These are phyloP conservation scores for Cylindricascospora bacillispora DNA, from an alignment of 1,139 yeast genomes.

Conservation along the genomic window DNA sequence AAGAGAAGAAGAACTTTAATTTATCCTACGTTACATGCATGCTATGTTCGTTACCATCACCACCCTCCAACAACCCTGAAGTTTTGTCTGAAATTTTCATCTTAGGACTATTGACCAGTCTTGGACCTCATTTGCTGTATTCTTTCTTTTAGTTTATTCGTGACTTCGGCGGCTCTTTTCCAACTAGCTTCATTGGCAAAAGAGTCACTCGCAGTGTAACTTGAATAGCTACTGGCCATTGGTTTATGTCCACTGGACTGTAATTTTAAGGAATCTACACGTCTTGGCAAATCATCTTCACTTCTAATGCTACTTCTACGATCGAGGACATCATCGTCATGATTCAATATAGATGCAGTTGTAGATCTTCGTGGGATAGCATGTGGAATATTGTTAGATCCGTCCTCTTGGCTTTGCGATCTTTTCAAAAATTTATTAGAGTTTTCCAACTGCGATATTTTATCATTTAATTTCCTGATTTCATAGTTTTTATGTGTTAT, in stretches of 20 bases:
- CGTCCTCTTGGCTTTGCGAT: background rate
- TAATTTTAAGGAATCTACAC: constrained; percentile 3
- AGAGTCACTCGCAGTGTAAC: constrained; percentile 3
- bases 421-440: background rate
- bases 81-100: too few relatives aligned
- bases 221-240: background rate
- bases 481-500: background rate
- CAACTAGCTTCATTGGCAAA: constrained; percentile 56
- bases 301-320: background rate
- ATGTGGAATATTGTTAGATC: background rate
- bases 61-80: too few relatives aligned
- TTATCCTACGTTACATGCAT: too few relatives aligned
- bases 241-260: constrained; percentile 1
- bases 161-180: constrained; percentile 84
- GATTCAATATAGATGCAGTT: too few relatives aligned
- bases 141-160: constrained; percentile 71
- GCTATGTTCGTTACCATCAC: too few relatives aligned
- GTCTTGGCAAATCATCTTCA: constrained; percentile 3
- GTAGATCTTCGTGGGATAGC: background rate
- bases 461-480: background rate
- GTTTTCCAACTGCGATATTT: background rate
- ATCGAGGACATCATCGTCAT: background rate
- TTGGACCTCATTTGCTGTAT: constrained; percentile 76
- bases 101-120: too few relatives aligned
- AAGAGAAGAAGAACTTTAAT: too few relatives aligned